phyloP scores from a whole-genome alignment of 2,329 filamentous ascomycete species.

The Aspergillus novoparasiticus region DNA sequence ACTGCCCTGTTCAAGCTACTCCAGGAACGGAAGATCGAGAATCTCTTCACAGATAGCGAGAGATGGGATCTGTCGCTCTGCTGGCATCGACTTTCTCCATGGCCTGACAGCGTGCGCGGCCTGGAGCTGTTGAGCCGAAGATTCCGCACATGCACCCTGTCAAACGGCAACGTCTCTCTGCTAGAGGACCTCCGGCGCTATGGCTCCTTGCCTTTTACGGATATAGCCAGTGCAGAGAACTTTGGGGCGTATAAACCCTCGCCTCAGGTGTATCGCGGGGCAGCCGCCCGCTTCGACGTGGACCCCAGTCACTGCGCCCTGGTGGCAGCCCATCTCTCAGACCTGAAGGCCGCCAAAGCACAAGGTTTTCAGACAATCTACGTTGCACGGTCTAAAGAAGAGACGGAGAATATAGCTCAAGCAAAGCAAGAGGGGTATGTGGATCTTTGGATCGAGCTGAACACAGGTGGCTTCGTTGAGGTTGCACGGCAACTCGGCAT shows the following conservation, averaged over 20 bases:
- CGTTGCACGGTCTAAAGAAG: slow-evolving; percentile 69
- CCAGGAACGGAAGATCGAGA: slow-evolving; percentile 55
- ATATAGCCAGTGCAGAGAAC: slow-evolving; percentile 67
- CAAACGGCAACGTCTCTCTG: slow-evolving; percentile 72
- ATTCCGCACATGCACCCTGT: slow-evolving; percentile 67
- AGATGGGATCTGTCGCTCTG: slow-evolving; percentile 61
- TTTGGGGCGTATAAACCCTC: slow-evolving; percentile 77
- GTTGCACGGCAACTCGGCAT: slow-evolving; percentile 53
- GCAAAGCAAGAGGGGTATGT: slow-evolving; percentile 62
- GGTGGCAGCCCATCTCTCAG: slow-evolving; percentile 74
- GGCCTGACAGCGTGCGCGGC: slow-evolving; percentile 63
- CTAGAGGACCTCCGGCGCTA: slow-evolving; percentile 64
- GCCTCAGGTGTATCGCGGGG: slow-evolving; percentile 68
- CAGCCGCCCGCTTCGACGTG: slow-evolving; percentile 60
- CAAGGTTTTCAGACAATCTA: slow-evolving; percentile 72
- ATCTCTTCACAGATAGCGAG: slow-evolving; percentile 65
- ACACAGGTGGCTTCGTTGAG: slow-evolving; percentile 56
- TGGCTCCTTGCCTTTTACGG: slow-evolving; percentile 63
- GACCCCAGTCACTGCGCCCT: slow-evolving; percentile 67
- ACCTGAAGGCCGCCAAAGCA: slow-evolving; percentile 66
- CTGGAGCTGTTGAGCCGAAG: slow-evolving; percentile 58
- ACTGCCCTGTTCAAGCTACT: slow-evolving; percentile 65
- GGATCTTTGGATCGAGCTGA: slow-evolving; percentile 62
- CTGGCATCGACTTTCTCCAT: slow-evolving; percentile 74
- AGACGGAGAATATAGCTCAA: slow-evolving; percentile 60